Evolutionary conservation across 208 protist genomes (phyloP).

Genomic region (Acanthamoeba triangularis): DNA sequence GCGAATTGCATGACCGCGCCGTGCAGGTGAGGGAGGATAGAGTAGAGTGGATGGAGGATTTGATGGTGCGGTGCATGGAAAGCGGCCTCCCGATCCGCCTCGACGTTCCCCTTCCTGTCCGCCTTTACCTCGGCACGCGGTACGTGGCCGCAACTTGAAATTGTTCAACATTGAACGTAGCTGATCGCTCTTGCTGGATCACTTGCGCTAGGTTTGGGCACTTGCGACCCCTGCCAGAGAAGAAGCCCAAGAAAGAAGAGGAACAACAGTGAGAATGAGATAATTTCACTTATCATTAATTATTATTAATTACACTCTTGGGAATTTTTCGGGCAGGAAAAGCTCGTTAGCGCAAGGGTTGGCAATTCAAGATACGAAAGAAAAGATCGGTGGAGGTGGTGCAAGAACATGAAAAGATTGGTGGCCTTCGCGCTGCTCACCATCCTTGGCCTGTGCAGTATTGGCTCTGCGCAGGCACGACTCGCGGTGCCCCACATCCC

Average conservation of each 20-base stretch:
- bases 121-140: constrained; percentile 41
- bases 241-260: neutral
- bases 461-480: too few species aligned
- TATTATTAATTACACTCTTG: too few species aligned
- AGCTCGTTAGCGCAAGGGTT: too few species aligned
- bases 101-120: constrained; percentile 54
- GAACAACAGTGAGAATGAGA: neutral
- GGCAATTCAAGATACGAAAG: too few species aligned
- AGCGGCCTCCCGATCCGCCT: constrained; percentile 33
- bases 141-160: neutral
- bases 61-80: constrained; percentile 66
- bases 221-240: neutral
- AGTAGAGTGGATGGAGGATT: constrained; percentile 36
- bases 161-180: neutral
- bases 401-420: too few species aligned
- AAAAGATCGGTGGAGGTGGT: too few species aligned
- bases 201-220: neutral
- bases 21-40: constrained; percentile 42
- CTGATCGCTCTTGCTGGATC: neutral
- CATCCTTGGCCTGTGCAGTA: too few species aligned
- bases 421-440: too few species aligned
- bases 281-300: too few species aligned
- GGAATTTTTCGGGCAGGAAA: too few species aligned
- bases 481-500: too few species aligned
- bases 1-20: neutral